Evolutionary conservation across 441 rosid species (phyloP), one percentile per base, ranked within the genome.

Genomic region (Euphorbia schlechtendalii): DNA sequence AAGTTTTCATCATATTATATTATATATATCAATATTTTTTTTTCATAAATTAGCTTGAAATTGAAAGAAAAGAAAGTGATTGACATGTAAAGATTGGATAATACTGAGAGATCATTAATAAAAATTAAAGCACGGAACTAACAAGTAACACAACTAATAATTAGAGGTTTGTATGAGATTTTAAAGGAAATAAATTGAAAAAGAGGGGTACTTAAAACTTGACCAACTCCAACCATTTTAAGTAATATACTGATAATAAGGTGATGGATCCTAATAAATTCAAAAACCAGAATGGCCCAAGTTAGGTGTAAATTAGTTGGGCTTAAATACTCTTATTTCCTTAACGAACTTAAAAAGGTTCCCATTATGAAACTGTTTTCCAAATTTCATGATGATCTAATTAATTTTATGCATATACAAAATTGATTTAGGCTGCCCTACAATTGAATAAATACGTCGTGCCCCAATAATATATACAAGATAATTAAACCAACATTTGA

Each of bases 281-380:
- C n/a, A n/a, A 48, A 64, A 58, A 52, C 18, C 52, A 53, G 49
- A 51, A 28, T 34, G 68, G 48, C 48, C 52, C 7, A 17, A 2
- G 73, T 73, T 74, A 62, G 77, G 74, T 72, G 63, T 4, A 62
- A 61, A 17, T 60, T 69, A 55, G 77, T 68, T 77, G 75, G 73
- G 32, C 24, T 54, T 67, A 67, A 38, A 41, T 64, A 59, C n/a
- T 12, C n/a, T 41, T 5, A 43, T 45, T 45, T 30, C 11, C 63
- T 38, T 13, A 59, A n/a, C n/a, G n/a, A n/a, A n/a, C n/a, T n/a
- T n/a, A n/a, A n/a, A n/a, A n/a, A n/a, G n/a, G n/a, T n/a, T n/a
- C n/a, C n/a, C n/a, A n/a, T n/a, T n/a, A n/a, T n/a, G n/a, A n/a
- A n/a, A n/a, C n/a, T n/a, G n/a, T n/a, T n/a, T n/a, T n/a, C n/a